Percentiles rank a stretch among this genome's conserved stretches.
Evolutionary conservation across 139 green algal genomes (phyloP).

Genomic region (Chlorella ohadii): DNA sequence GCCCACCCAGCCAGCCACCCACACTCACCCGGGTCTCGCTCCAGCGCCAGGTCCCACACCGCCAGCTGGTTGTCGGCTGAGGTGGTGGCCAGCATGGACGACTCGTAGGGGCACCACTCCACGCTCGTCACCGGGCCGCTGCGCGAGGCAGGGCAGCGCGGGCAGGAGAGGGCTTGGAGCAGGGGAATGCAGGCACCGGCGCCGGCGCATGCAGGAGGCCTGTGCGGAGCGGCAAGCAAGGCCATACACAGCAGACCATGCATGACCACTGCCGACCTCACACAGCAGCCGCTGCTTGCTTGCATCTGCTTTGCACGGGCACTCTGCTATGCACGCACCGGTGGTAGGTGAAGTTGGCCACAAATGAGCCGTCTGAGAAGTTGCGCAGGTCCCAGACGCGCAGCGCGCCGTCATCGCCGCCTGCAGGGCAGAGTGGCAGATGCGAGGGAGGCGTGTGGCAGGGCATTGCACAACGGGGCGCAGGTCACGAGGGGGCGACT

Average conservation of each 20-base stretch:
- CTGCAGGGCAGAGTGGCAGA: no score
- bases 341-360: constrained; percentile 83
- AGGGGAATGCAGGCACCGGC: no score
- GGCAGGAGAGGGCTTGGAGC: constrained; percentile 8
- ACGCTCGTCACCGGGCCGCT: constrained; percentile 85
- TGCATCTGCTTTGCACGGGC: no score
- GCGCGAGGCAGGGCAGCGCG: constrained; percentile 43
- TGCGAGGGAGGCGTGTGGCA: no score
- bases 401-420: constrained; percentile 89
- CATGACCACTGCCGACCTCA: no score
- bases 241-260: no score
- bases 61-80: constrained; percentile 77
- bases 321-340: constrained; percentile 25
- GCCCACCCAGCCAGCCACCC: no score
- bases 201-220: no score
- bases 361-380: constrained; percentile 59
- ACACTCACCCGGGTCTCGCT: constrained; percentile 82
- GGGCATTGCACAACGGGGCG: no score
- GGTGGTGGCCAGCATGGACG: constrained; percentile 86
- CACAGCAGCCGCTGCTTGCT: no score
- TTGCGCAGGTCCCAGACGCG: constrained; percentile 95
- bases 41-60: constrained; percentile 98
- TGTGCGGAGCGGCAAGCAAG: no score
- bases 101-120: constrained; percentile 96
- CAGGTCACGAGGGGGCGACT: no score